These are phyloP conservation scores for Metarhizium sp. DNA, from an alignment of 2,329 filamentous ascomycete genomes.

Conservation along the genomic window DNA sequence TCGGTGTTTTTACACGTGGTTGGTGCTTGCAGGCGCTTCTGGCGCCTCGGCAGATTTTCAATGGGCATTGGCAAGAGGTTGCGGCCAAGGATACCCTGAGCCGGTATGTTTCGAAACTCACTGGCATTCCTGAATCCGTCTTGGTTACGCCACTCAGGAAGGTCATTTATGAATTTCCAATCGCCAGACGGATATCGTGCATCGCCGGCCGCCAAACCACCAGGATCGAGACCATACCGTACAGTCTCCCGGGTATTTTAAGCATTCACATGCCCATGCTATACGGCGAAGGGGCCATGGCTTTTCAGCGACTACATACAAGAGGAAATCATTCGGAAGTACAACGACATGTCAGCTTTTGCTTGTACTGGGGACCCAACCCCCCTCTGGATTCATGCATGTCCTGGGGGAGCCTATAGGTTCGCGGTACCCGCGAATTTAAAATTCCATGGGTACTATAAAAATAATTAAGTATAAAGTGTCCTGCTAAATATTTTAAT, in stretches of 20 bases:
- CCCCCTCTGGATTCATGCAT: neutral
- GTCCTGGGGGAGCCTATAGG: no score
- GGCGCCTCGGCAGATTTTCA: slow-evolving; percentile 27
- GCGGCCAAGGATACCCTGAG: slow-evolving; percentile 14
- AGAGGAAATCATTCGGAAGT: slow-evolving; percentile 14
- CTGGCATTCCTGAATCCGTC: neutral
- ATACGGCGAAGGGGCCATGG: slow-evolving; percentile 12
- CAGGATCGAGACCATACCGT: slow-evolving; percentile 14
- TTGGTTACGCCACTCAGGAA: neutral
- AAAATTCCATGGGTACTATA: no score
- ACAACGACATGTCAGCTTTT: slow-evolving; percentile 13
- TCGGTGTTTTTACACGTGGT: slow-evolving; percentile 31
- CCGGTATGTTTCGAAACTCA: slow-evolving; percentile 13
- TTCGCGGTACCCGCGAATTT: no score
- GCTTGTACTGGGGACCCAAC: slow-evolving; percentile 7
- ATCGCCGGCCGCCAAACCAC: slow-evolving; percentile 12
- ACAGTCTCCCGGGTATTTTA: slow-evolving; percentile 16
- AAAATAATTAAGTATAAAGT: no score
- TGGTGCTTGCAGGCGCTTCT: slow-evolving; percentile 61
- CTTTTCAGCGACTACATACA: slow-evolving; percentile 11
- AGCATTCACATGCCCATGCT: slow-evolving; percentile 17
- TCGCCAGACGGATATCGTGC: slow-evolving; percentile 16
- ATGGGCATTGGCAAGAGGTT: slow-evolving; percentile 15
- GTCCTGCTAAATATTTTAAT: no score
- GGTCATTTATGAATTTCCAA: neutral